Percentiles rank a stretch among this genome's conserved stretches.
phyloP scores from a whole-genome alignment of 2,329 filamentous ascomycete species.

The Cryphonectria naterciae region DNA sequence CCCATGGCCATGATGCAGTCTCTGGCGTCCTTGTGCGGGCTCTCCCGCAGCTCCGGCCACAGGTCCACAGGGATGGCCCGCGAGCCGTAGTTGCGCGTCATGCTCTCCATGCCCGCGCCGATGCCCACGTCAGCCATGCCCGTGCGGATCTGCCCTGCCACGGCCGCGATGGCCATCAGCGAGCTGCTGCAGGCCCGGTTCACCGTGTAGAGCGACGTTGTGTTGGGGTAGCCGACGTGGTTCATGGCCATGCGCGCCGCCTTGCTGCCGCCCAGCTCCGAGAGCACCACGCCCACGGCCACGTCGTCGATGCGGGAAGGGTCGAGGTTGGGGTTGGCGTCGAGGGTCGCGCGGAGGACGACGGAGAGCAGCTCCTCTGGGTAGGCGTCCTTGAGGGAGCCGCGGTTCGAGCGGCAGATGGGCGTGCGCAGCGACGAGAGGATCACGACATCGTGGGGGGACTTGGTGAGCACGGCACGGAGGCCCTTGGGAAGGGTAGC shows the following conservation, averaged over 20 bases:
- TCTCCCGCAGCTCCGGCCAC: conserved; percentile 74
- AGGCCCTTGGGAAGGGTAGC: conserved; percentile 64
- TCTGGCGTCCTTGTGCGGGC: conserved; percentile 66
- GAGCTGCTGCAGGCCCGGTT: conserved; percentile 86
- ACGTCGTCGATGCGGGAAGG: conserved; percentile 76
- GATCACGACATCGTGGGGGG: conserved; percentile 82
- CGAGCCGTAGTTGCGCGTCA: conserved; percentile 88
- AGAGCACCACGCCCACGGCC: conserved; percentile 84
- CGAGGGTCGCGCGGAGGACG: conserved; percentile 69
- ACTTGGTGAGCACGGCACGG: conserved; percentile 75
- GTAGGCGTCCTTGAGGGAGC: conserved; percentile 83
- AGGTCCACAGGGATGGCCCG: conserved; percentile 82
- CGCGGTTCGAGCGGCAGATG: conserved; percentile 81
- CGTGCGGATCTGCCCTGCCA: conserved; percentile 75
- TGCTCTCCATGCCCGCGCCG: conserved; percentile 92
- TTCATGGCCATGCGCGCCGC: conserved; percentile 89
- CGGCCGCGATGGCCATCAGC: conserved; percentile 73
- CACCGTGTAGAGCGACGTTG: conserved; percentile 80
- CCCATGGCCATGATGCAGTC: conserved; percentile 98
- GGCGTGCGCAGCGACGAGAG: conserved; percentile 90
- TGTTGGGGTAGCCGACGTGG: conserved; percentile 75
- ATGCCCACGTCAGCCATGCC: conserved; percentile 76
- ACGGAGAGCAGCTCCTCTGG: conserved; percentile 83
- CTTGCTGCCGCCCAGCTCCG: conserved; percentile 88
- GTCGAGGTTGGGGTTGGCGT: conserved; percentile 73